phyloP scores from a whole-genome alignment of 495 filamentous ascomycete genomes.

The Tricharina praecox region DNA sequence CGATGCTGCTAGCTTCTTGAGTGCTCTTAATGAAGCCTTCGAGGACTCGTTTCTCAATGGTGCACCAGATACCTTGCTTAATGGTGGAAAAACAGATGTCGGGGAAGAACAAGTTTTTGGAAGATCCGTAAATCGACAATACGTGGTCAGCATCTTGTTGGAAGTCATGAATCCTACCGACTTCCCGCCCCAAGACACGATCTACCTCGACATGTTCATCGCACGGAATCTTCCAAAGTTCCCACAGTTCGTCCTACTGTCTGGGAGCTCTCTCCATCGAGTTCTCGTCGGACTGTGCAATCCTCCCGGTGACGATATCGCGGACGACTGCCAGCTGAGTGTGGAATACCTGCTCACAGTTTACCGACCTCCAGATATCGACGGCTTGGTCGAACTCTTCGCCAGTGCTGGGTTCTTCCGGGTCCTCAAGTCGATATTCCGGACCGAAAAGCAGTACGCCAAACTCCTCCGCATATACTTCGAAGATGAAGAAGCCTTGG shows the following conservation, averaged over 20 bases:
- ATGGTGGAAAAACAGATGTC: slow-evolving; percentile 33
- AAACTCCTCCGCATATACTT: slow-evolving; percentile 68
- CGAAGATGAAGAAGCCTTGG: slow-evolving; percentile 60
- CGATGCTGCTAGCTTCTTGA: slow-evolving; percentile 79
- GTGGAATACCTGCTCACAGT: slow-evolving; percentile 86
- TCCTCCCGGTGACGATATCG: slow-evolving; percentile 62
- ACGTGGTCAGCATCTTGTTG: slow-evolving; percentile 70
- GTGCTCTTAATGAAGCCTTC: slow-evolving; percentile 91
- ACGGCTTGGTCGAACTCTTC: slow-evolving; percentile 57
- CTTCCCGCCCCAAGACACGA: slow-evolving; percentile 64
- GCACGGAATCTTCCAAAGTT: slow-evolving; percentile 93
- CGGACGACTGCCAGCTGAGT: slow-evolving; percentile 88
- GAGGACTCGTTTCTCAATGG: slow-evolving; percentile 80
- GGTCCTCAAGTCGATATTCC: slow-evolving; percentile 82
- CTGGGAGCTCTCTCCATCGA: slow-evolving; percentile 65
- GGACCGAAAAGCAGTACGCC: slow-evolving; percentile 60
- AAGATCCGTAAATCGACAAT: slow-evolving; percentile 70
- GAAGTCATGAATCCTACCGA: slow-evolving; percentile 64
- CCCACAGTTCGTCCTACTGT: slow-evolving; percentile 80
- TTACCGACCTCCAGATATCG: slow-evolving; percentile 73
- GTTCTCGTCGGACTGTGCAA: slow-evolving; percentile 69
- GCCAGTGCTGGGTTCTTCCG: slow-evolving; percentile 72
- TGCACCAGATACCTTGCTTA: slow-evolving; percentile 35
- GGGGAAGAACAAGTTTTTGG: slow-evolving; percentile 49
- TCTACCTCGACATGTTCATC: slow-evolving; percentile 96